Evolutionary conservation across 2,329 filamentous ascomycete species (phyloP).

Genomic region (Pseudogymnoascus sp.): DNA sequence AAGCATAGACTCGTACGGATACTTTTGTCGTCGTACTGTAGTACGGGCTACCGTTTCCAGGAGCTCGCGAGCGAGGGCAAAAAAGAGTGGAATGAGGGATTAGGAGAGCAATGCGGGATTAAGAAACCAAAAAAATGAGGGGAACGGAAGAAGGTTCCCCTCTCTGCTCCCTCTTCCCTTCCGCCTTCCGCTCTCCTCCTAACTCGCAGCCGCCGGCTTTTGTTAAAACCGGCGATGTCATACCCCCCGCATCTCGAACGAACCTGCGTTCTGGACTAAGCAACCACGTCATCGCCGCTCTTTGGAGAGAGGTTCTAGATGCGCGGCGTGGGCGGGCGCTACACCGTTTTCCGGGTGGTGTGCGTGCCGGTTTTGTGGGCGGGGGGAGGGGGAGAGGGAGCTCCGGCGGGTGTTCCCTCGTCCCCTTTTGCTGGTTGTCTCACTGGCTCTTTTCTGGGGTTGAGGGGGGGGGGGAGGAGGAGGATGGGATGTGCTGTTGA

Average conservation of each 20-base stretch:
- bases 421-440: background rate
- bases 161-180: background rate
- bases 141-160: too few species aligned
- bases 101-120: background rate
- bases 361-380: background rate
- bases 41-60: background rate
- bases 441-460: background rate
- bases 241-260: slow-evolving; percentile 37
- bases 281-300: slow-evolving; percentile 34
- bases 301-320: slow-evolving; percentile 27
- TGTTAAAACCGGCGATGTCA: background rate
- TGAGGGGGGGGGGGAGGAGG: background rate
- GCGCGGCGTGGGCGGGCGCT: background rate
- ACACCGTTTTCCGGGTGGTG: background rate
- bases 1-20: too few species aligned
- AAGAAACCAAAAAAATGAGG: background rate
- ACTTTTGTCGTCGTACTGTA: too few species aligned
- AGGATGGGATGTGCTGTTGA: background rate
- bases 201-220: background rate
- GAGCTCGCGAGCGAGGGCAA: background rate
- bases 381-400: background rate
- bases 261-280: too few species aligned
- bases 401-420: background rate
- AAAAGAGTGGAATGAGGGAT: background rate
- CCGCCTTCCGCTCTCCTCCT: too few species aligned